Evolutionary conservation across 2,329 filamentous ascomycete genomes (phyloP).

Genomic region (Penicillium polonicum): DNA sequence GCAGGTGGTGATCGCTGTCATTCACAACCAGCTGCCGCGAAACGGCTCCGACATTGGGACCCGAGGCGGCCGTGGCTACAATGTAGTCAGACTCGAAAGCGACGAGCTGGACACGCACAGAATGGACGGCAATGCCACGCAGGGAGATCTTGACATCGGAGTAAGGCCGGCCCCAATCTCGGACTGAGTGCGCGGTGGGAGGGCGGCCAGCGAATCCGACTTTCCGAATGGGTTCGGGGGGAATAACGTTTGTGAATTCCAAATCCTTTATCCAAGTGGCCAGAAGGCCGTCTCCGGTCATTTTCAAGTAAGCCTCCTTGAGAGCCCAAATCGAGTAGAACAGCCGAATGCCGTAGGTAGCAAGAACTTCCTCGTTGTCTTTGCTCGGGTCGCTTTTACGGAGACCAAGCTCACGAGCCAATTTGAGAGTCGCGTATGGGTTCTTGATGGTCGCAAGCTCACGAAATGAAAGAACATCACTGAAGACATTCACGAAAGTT

Average conservation of each 20-base stretch:
- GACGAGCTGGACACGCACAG: slow-evolving; percentile 58
- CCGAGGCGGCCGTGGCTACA: slow-evolving; percentile 51
- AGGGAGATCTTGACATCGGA: slow-evolving; percentile 51
- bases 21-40: slow-evolving; percentile 1
- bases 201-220: background rate
- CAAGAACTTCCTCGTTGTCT: slow-evolving; percentile 26
- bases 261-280: slow-evolving; percentile 61
- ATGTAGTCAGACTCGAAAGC: slow-evolving; percentile 60
- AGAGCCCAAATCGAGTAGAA: slow-evolving; percentile 66
- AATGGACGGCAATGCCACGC: slow-evolving; percentile 46
- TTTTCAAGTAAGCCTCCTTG: slow-evolving; percentile 67
- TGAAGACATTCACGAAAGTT: slow-evolving; percentile 60
- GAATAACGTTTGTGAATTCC: slow-evolving; percentile 59
- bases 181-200: slow-evolving; percentile 5
- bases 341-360: slow-evolving; percentile 57
- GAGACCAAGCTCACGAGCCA: slow-evolving; percentile 15
- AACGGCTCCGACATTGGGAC: slow-evolving; percentile 15
- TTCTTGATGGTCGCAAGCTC: slow-evolving; percentile 58
- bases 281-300: slow-evolving; percentile 63
- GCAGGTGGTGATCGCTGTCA: slow-evolving; percentile 8
- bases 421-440: slow-evolving; percentile 26
- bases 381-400: slow-evolving; percentile 9
- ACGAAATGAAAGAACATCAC: slow-evolving; percentile 57
- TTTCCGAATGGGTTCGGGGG: slow-evolving; percentile 38
- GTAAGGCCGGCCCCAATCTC: slow-evolving; percentile 39